Conservation (phyloP, 108 stramenopile species). For the Conticribra weissflogii region DNA sequence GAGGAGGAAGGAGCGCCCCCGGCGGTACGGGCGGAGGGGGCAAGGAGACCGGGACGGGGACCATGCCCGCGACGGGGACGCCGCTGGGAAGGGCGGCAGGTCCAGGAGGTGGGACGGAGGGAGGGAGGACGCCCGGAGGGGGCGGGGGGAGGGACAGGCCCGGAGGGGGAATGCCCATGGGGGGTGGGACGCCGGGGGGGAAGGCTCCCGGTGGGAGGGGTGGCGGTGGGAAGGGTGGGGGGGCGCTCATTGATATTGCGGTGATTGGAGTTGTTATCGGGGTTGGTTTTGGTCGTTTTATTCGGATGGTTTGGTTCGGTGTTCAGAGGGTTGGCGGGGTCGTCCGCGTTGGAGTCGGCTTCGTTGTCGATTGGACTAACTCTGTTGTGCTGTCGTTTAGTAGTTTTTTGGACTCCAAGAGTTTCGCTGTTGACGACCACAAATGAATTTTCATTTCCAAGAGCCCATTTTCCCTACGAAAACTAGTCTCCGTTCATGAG, state of each 20-base stretch:
- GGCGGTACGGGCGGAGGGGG: neutral
- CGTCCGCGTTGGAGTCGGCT: no score
- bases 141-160: constrained; percentile 9
- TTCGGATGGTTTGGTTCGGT: no score
- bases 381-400: no score
- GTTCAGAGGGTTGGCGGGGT: no score
- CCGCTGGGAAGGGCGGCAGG: no score
- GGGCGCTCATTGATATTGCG: neutral
- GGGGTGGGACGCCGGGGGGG: constrained; percentile 20
- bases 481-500: no score
- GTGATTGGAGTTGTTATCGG: neutral
- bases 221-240: constrained; percentile 16
- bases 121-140: constrained; percentile 15
- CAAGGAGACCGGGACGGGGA: constrained; percentile 9
- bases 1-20: constrained; percentile 7
- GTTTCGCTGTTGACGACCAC: no score
- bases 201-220: constrained; percentile 18
- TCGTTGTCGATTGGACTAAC: no score
- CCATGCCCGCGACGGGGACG: neutral
- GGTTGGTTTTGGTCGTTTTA: no score
- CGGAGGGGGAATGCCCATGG: neutral
- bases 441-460: no score
- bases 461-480: no score
- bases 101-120: constrained; percentile 19
- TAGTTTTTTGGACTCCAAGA: no score